phyloP scores from a whole-genome alignment of 805 yeast species.

The Tetrapisispora namnaoensis region DNA sequence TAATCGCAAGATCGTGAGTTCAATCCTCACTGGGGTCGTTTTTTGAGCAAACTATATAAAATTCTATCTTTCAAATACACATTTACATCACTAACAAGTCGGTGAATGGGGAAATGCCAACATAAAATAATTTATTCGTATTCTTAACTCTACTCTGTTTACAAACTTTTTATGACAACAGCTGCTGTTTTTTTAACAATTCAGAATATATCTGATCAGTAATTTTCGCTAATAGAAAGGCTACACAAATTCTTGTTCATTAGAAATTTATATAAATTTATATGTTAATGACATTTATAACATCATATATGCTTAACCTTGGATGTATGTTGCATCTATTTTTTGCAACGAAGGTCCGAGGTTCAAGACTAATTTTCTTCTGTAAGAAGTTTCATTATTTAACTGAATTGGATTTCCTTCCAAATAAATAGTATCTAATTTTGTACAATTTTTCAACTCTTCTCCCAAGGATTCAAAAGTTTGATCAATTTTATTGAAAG shows the following conservation, averaged over 20 bases:
- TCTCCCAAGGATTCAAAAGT: constrained; percentile 59
- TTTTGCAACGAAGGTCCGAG: constrained; percentile 57
- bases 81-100: too few species aligned
- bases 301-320: constrained; percentile 11
- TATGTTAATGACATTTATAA: not conserved
- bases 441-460: constrained; percentile 51
- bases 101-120: too few species aligned
- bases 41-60: too few species aligned
- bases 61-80: too few species aligned
- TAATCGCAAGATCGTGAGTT: constrained; percentile 57
- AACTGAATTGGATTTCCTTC: constrained; percentile 87
- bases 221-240: not conserved
- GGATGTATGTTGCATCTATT: constrained; percentile 81
- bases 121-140: too few species aligned
- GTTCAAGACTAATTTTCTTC: constrained; percentile 69
- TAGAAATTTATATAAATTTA: not conserved
- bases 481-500: constrained; percentile 55
- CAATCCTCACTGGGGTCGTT: constrained; percentile 50
- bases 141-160: too few species aligned
- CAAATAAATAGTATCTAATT: constrained; percentile 79
- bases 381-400: constrained; percentile 65
- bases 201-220: too few species aligned
- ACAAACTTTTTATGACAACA: too few species aligned
- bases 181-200: too few species aligned
- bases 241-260: not conserved